Percentiles rank a stretch among this genome's conserved stretches.
Conservation (phyloP, 345 rosid species). For the Eucalyptus grandis region DNA sequence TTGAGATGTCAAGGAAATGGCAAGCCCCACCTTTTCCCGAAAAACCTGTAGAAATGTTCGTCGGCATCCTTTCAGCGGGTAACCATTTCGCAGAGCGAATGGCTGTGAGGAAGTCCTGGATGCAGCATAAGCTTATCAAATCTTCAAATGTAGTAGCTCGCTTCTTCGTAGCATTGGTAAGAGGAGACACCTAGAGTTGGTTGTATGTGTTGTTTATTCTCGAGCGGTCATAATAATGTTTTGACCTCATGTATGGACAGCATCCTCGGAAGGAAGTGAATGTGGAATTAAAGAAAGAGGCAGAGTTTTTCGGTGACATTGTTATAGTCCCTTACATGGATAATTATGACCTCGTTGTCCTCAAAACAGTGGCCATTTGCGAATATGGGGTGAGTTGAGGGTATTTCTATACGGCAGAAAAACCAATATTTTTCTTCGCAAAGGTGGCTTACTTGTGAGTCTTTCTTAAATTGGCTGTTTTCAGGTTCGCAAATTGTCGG, state of each 20-base stretch:
- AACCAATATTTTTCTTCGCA: neutral
- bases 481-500: conserved; percentile 49
- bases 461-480: neutral
- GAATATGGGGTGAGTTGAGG: conserved; percentile 74
- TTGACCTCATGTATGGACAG: conserved; percentile 20
- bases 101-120: conserved; percentile 97
- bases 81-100: conserved; percentile 92
- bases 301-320: conserved; percentile 84
- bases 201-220: neutral
- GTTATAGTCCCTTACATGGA: conserved; percentile 92
- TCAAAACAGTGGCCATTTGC: conserved; percentile 92
- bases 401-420: neutral
- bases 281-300: conserved; percentile 85
- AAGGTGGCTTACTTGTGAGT: neutral
- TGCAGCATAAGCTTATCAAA: conserved; percentile 72
- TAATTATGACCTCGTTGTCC: conserved; percentile 88
- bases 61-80: conserved; percentile 91
- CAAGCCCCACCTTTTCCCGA: conserved; percentile 58
- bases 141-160: conserved; percentile 88
- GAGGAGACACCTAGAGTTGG: neutral
- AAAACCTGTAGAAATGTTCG: conserved; percentile 57
- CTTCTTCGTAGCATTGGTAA: conserved; percentile 87
- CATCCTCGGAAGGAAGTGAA: conserved; percentile 87
- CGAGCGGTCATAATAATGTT: neutral
- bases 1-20: conserved; percentile 76